Base-by-base conservation (phyloP, 257 asterid genomes). In the Primulina huaijiensis region DNA sequence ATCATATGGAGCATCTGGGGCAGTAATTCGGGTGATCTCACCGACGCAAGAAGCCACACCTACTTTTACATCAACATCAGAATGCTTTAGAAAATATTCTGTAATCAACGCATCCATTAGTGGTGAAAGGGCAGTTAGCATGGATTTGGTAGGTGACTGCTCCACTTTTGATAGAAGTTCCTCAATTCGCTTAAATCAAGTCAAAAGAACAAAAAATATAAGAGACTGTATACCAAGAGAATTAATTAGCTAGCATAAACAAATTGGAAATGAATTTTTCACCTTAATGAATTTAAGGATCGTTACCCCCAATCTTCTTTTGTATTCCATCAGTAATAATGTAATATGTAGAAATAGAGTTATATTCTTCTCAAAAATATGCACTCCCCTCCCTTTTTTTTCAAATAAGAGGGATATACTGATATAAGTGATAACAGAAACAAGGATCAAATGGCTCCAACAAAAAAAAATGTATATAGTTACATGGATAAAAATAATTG, bases 1-100 rank as follows among this genome's bases (percentile, higher is more conserved):
- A 68, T 88, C 97, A 72, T 89, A 94, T 65, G 99, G 98, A 67
- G 98, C 96, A 34, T 91, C 97, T 8, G 99, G 99, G 16, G 99
- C 98, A 52, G 99, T 94, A 64, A 94, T 94, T 83, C 99, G 86
- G 46, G 96, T 91, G 72, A 94, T 87, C 84, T 94, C 99, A 75
- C 99, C 89, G 69, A 94, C 84, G 81, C 99, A 94, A 73, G 98
- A 86, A 70, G 98, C 96, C 71, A 94, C 92, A 25, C 92, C 93
- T 62, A 82, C 97, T 85, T 80, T 94, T 67, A 94, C 96, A 60
- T 91, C 98, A 71, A 67, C 76, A 81, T 91, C 84, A 14, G 89
- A 74, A 88, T 91, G 96, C 86, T 81, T 84, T 76, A 89, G 66
- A 66, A 94, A 87, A 69, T 77, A 85, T 65, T 84, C 95, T 7